Base-by-base conservation (phyloP, 495 filamentous ascomycete genomes). In the Parathielavia hyrcaniae region DNA sequence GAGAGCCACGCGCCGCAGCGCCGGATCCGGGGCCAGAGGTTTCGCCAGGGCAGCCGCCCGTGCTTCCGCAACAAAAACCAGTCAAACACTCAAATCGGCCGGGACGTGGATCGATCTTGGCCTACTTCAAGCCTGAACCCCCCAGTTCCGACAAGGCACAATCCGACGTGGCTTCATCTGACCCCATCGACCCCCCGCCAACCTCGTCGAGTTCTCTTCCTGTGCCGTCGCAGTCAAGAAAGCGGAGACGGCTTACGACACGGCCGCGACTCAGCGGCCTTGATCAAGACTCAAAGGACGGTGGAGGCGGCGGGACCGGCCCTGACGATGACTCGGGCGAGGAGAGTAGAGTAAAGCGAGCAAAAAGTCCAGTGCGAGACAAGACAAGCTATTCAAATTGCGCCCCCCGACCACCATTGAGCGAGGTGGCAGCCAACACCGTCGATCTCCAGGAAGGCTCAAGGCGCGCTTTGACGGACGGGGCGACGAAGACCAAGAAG, bases 91-190 rank as follows among this genome's bases (percentile, higher is more conserved):
- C 35, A 1, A 61, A 59, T 45, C 56, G 55, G 4, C 52, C 58
- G 1, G 72, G 67, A 49, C 67, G 70, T 38, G 67, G 68, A 1
- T 73, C 75, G 34, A 78, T 78, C 45, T 56, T 71, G 12, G 69
- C 68, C 19, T 78, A 75, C 62, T 78, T 78, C 57, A 72, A 68
- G 52, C 64, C 69, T 8, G 12, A 60, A 7, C 55, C 67, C 3
- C 40, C 67, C 10, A 49, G 30, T 16, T 56, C 67, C 14, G 64
- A 43, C 20, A 40, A 32, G 20, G 38, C 57, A 12, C 22, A 36
- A 10, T 62, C 60, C 10, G 49, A 63, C 1, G 56, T 61, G 4
- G 14, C 44, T n/a, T 43, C 53, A 5, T 30, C 55, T 12, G n/a
- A 41, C 10, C 11, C 51, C 2, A 46, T 20, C 14, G 57, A 23